A percentile compares a stretch with the other conserved stretches of the same genome.
Evolutionary conservation across 805 yeast genomes (phyloP).

Genomic region (Ogataea chonburiensis): DNA sequence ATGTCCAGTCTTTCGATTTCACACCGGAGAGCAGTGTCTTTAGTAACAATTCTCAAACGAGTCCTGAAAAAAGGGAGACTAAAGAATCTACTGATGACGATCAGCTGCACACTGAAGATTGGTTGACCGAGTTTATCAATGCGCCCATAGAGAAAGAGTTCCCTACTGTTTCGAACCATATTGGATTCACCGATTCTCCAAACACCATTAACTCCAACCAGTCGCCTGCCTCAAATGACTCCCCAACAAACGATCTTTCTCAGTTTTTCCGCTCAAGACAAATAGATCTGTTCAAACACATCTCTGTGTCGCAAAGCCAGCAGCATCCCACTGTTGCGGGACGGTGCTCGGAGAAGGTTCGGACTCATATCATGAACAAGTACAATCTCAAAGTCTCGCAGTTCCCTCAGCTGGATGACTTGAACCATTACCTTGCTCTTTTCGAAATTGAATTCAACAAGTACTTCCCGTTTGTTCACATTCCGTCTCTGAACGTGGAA

Average conservation of each 20-base stretch:
- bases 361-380: conserved; percentile 50
- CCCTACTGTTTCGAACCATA: conserved; percentile 49
- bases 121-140: conserved; percentile 70
- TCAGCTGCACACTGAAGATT: conserved; percentile 40
- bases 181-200: conserved; percentile 54
- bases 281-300: conserved; percentile 58
- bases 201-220: conserved; percentile 31
- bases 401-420: conserved; percentile 73
- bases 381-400: conserved; percentile 56
- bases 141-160: conserved; percentile 64
- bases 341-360: conserved; percentile 49
- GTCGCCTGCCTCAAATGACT: conserved; percentile 33
- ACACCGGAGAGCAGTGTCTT: conserved; percentile 14
- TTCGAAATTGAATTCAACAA: conserved; percentile 76
- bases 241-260: conserved; percentile 48
- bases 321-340: conserved; percentile 31
- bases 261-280: conserved; percentile 65
- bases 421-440: conserved; percentile 72
- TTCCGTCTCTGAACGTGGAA: conserved; percentile 53
- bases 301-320: conserved; percentile 29
- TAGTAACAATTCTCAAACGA: conserved; percentile 10
- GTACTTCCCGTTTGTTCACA: conserved; percentile 82
- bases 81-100: conserved; percentile 11
- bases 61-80: conserved; percentile 10
- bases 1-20: conserved; percentile 11